phyloP scores from a whole-genome alignment of 1,284 basidiomycete genomes.

The Stygiomarasmius scandens region DNA sequence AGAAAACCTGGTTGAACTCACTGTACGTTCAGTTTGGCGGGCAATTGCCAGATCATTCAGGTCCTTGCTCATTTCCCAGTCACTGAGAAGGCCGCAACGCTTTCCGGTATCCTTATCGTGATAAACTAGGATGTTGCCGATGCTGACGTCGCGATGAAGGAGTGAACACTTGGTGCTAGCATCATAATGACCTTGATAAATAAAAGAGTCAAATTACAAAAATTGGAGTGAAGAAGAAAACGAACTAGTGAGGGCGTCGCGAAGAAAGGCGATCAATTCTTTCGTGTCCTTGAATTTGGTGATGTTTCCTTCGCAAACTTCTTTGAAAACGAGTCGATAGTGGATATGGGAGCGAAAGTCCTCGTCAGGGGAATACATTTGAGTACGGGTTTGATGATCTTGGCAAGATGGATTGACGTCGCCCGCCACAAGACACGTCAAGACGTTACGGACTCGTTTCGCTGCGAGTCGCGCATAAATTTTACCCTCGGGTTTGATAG shows the following conservation, averaged over 20 bases:
- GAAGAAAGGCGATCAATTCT: constrained; percentile 8
- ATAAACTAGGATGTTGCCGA: constrained; percentile 8
- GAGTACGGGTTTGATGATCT: not conserved
- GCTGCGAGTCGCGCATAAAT: constrained; percentile 22
- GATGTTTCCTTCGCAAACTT: constrained; percentile 9
- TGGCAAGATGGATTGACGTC: constrained; percentile 3
- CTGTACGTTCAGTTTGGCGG: no score
- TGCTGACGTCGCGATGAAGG: constrained; percentile 9
- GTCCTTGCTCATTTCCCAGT: constrained; percentile 7
- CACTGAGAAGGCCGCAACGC: constrained; percentile 6
- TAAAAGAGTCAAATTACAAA: no score
- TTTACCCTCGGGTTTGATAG: constrained; percentile 21
- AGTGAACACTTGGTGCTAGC: not conserved
- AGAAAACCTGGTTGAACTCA: no score
- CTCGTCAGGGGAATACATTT: not conserved
- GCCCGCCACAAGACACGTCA: constrained; percentile 9
- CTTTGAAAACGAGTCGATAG: constrained; percentile 12
- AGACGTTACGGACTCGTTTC: constrained; percentile 18
- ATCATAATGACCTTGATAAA: constrained; percentile 1
- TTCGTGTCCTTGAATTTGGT: constrained; percentile 2
- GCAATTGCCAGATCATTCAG: not conserved
- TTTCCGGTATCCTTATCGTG: not conserved
- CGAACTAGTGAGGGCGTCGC: constrained; percentile 13
- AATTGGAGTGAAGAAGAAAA: not conserved
- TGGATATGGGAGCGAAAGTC: constrained; percentile 4